Base-by-base conservation (phyloP, 1,284 basidiomycete genomes). In the Coniferiporia sulphurascens region DNA sequence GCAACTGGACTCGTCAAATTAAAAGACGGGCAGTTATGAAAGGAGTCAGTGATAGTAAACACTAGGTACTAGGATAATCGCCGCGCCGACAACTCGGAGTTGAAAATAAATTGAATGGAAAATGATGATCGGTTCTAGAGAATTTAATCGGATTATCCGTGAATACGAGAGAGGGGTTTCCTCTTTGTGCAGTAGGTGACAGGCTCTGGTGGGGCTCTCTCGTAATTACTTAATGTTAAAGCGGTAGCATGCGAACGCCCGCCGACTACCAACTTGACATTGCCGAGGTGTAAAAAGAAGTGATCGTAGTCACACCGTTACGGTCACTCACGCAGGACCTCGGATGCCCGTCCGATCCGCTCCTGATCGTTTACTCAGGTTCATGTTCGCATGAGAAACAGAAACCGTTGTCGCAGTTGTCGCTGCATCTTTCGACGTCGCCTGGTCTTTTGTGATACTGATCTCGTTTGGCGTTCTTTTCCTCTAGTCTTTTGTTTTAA, bases 241-340 rank as follows among this genome's bases (percentile, higher is more conserved):
- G 38, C 38, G 15, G 38, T 41, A 41, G 38, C 38, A 41, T 41
- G 38, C 38, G 38, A 10, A 27, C 27, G 27, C 27, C 27, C 27
- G 27, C 27, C 41, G 41, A 12, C 10, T 7, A 12, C 10, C n/a
- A 12, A n/a, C 17, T 56, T 35, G 54, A 56, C 53, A 55, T 45
- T 22, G 10, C 53, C 54, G 54, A 56, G 45, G 54, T 44, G 54
- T 48, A 56, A 17, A 36, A 17, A 38, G 54, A 56, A 56, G 54
- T 44, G 27, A 44, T 12, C 3, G 6, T n/a, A 35, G 53, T 55
- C 43, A 56, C 54, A 48, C 34, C n/a, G n/a, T n/a, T 5, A 32
- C 35, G n/a, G 21, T 35, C 50, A 35, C 50, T 34, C 21, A 4
- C 10, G 6, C 32, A 52, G 50, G 35, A 21, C 48, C 32, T 45